Conservation (phyloP, 495 filamentous ascomycete species). For the Penicillium odoratum region DNA sequence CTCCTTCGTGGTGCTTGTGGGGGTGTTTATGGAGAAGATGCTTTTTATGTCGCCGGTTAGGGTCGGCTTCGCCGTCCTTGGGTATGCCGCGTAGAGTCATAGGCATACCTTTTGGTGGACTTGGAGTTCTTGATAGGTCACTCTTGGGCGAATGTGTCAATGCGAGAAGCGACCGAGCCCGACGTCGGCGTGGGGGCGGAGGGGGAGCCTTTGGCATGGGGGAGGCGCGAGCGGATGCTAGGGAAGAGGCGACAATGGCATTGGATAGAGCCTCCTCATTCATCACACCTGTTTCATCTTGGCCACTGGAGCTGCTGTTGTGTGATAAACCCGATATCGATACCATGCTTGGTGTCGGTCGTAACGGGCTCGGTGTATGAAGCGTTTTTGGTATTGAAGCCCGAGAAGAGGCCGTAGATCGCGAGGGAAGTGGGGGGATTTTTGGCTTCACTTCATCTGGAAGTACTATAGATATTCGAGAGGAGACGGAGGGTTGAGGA, state of each 20-base stretch:
- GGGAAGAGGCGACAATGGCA: conserved; percentile 82
- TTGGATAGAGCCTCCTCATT: conserved; percentile 59
- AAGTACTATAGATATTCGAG: conserved; percentile 16
- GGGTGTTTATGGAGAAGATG: conserved; percentile 64
- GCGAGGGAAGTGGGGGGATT: conserved; percentile 36
- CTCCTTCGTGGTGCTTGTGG: conserved; percentile 86
- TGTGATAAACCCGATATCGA: conserved; percentile 31
- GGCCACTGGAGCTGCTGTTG: conserved; percentile 29
- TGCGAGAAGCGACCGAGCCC: conserved; percentile 42
- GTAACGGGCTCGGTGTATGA: conserved; percentile 12
- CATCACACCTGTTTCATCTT: conserved; percentile 31
- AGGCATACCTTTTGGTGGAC: conserved; percentile 60
- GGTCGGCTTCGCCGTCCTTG: conserved; percentile 59
- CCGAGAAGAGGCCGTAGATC: conserved; percentile 18
- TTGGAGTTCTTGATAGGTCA: conserved; percentile 49
- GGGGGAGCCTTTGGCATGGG: conserved; percentile 45
- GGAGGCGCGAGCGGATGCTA: conserved; percentile 72
- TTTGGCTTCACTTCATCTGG: conserved; percentile 23
- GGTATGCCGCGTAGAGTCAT: conserved; percentile 71
- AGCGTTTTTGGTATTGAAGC: conserved; percentile 20
- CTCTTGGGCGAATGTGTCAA: conserved; percentile 32
- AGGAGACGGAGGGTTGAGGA: conserved; percentile 20
- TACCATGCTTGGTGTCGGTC: conserved; percentile 29
- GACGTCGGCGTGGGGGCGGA: conserved; percentile 51
- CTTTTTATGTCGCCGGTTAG: conserved; percentile 44